Conservation (phyloP, 2,329 filamentous ascomycete species). For the Aspergillus phoenicis region DNA sequence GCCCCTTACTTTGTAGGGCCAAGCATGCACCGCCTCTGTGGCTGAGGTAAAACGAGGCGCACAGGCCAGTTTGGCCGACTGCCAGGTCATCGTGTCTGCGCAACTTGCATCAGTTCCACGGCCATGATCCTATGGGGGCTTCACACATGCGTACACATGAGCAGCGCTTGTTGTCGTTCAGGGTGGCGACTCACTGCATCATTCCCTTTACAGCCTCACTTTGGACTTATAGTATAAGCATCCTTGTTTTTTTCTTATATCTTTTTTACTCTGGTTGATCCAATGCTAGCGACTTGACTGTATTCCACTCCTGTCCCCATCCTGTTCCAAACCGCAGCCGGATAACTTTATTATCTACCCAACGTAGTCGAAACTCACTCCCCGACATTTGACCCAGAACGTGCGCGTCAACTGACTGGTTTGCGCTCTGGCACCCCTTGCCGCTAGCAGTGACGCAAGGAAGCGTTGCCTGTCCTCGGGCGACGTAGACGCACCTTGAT, state of each 20-base stretch:
- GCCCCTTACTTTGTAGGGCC: constrained; percentile 11
- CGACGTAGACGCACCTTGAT: constrained; percentile 28
- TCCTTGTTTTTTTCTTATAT: neutral
- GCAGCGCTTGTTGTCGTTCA: neutral
- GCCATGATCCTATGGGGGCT: constrained; percentile 1
- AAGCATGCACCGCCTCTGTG: constrained; percentile 29
- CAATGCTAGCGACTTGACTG: neutral
- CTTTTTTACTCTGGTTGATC: constrained; percentile 10
- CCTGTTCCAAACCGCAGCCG: constrained; percentile 7
- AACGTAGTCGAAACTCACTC: constrained; percentile 44
- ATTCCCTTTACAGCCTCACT: constrained; percentile 14
- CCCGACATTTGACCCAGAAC: constrained; percentile 50
- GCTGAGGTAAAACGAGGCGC: constrained; percentile 16
- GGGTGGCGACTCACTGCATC: neutral
- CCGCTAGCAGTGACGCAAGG: constrained; percentile 41
- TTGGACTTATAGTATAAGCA: constrained; percentile 10
- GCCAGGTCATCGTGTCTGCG: neutral
- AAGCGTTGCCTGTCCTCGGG: constrained; percentile 45
- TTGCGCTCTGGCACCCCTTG: constrained; percentile 40
- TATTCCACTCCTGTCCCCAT: constrained; percentile 4
- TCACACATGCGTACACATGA: constrained; percentile 4
- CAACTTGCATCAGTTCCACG: neutral
- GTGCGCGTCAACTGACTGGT: constrained; percentile 44
- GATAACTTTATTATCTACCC: constrained; percentile 24
- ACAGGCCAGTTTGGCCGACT: constrained; percentile 16